These are phyloP conservation scores for Phaeolepiota aurea DNA, from an alignment of 768 basidiomycete species.

Conservation along the genomic window DNA sequence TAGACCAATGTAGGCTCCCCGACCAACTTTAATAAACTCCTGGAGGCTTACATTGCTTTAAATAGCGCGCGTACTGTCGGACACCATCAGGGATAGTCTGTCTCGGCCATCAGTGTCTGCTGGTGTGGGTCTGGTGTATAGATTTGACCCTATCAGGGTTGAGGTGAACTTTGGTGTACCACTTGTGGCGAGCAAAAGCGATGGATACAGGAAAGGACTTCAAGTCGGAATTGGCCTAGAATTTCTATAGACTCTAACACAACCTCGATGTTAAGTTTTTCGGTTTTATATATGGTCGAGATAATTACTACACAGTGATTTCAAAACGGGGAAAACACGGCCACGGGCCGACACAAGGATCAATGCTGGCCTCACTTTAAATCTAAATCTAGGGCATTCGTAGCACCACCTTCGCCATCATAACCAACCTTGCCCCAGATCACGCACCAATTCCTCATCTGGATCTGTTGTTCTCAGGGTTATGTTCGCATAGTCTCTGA, in stretches of 20 bases:
- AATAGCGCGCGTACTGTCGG: constrained; percentile 26
- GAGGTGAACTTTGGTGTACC: constrained; percentile 88
- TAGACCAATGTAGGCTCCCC: constrained; percentile 43
- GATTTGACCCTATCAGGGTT: constrained; percentile 75
- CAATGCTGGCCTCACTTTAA: no score
- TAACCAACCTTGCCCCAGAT: no score
- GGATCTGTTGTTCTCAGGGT: no score
- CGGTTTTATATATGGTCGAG: no score
- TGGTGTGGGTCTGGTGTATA: constrained; percentile 78
- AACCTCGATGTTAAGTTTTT: no score
- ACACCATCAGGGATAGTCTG: constrained; percentile 32
- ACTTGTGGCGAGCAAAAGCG: constrained; percentile 58
- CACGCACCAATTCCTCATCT: no score
- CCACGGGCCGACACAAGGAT: no score
- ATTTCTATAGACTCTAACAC: constrained; percentile 48
- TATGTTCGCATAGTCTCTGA: no score
- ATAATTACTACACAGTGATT: no score
- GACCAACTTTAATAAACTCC: constrained; percentile 1
- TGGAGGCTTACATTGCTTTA: no score
- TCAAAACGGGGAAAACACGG: no score
- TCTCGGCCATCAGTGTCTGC: constrained; percentile 64
- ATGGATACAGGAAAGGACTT: constrained; percentile 60
- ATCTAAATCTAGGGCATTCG: background rate
- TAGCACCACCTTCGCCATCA: no score
- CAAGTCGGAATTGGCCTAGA: constrained; percentile 79